phyloP scores from a whole-genome alignment of 2,329 filamentous ascomycete genomes.

The Nakataea oryzae region DNA sequence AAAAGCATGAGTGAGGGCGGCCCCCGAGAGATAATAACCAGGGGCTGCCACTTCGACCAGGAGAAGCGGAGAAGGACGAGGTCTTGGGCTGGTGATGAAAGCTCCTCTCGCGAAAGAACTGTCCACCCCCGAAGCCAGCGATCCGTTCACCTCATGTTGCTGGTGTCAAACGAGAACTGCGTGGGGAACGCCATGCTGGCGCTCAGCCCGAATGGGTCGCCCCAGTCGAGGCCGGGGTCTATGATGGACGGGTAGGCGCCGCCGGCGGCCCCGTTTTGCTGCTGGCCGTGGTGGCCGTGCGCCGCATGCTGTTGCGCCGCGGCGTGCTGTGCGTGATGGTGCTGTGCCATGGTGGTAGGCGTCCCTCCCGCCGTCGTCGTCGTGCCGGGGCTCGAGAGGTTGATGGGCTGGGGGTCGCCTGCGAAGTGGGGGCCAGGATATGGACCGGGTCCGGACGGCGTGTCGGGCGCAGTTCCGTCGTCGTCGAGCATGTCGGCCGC shows the following conservation, averaged over 20 bases:
- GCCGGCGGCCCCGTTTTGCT: not conserved
- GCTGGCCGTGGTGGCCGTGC: constrained; percentile 48
- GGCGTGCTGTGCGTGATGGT: not conserved
- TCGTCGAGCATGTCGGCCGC: constrained; percentile 85
- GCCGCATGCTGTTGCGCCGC: constrained; percentile 5
- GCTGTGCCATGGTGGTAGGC: constrained; percentile 19
- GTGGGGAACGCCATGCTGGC: constrained; percentile 90
- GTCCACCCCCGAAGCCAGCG: not conserved
- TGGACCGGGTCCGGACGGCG: constrained; percentile 52
- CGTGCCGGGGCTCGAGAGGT: constrained; percentile 27
- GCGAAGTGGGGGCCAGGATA: constrained; percentile 49
- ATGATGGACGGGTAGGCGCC: constrained; percentile 51
- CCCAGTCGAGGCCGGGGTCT: constrained; percentile 77
- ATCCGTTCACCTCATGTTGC: constrained; percentile 33
- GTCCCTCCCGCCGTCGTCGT: constrained; percentile 24
- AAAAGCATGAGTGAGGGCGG: not conserved
- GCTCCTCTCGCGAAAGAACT: not conserved
- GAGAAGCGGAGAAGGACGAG: not conserved
- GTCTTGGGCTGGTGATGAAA: not conserved
- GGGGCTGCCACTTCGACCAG: not conserved
- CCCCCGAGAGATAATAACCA: not conserved
- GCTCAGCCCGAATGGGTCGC: constrained; percentile 80
- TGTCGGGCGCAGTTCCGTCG: constrained; percentile 43
- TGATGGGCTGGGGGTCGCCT: constrained; percentile 28
- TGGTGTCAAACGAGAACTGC: constrained; percentile 64